phyloP scores from a whole-genome alignment of 768 basidiomycete species.

The Macrolepiota albuminosa region DNA sequence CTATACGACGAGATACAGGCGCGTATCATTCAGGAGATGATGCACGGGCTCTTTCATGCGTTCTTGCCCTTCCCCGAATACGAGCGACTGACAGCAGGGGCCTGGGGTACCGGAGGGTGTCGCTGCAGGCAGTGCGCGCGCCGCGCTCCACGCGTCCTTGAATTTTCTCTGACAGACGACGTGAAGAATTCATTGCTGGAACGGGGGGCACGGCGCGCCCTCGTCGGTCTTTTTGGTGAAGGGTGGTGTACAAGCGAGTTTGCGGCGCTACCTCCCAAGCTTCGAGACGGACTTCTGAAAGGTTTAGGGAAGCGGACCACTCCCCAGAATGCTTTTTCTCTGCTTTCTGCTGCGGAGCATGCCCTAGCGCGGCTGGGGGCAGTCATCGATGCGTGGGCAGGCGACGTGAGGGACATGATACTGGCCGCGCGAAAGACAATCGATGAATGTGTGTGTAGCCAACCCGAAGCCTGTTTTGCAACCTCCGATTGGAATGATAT shows the following conservation, averaged over 20 bases:
- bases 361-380: conserved; percentile 50
- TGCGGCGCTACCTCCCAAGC: conserved; percentile 58
- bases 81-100: conserved; percentile 65
- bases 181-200: conserved; percentile 71
- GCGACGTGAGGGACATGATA: conserved; percentile 63
- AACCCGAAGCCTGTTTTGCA: conserved; percentile 62
- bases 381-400: conserved; percentile 70
- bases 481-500: conserved; percentile 70
- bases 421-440: conserved; percentile 53
- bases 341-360: conserved; percentile 63
- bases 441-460: conserved; percentile 54
- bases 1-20: conserved; percentile 80
- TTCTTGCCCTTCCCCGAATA: conserved; percentile 78
- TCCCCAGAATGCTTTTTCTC: conserved; percentile 59
- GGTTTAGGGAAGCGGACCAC: conserved; percentile 69
- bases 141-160: conserved; percentile 76
- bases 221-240: conserved; percentile 83
- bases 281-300: conserved; percentile 64
- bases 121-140: conserved; percentile 80
- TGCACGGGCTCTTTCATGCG: conserved; percentile 85
- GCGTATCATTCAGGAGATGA: conserved; percentile 81
- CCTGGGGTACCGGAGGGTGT: conserved; percentile 83
- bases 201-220: conserved; percentile 63
- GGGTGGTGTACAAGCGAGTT: conserved; percentile 87
- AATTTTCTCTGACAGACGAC: conserved; percentile 74